phyloP scores from a whole-genome alignment of 768 basidiomycete genomes.

The Boletus rubropictus region DNA sequence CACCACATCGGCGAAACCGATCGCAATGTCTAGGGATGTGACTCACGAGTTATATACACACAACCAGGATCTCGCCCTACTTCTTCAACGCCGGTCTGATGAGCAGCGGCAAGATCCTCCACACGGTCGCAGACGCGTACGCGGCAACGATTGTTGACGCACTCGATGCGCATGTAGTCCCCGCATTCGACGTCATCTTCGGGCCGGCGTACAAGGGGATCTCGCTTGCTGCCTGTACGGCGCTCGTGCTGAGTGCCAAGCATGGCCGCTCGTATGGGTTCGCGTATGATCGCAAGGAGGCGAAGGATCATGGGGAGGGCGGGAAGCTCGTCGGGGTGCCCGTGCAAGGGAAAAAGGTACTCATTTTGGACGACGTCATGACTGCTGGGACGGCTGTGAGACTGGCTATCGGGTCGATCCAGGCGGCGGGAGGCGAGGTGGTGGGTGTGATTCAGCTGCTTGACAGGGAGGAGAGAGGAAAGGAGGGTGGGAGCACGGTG shows the following conservation, averaged over 20 bases:
- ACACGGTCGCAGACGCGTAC: constrained; percentile 74
- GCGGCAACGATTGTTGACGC: constrained; percentile 69
- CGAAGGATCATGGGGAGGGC: constrained; percentile 94
- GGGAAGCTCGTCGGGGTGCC: constrained; percentile 84
- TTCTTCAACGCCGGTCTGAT: constrained; percentile 95
- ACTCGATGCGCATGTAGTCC: constrained; percentile 25
- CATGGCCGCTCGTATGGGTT: constrained; percentile 68
- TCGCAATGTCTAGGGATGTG: not conserved
- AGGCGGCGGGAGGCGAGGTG: constrained; percentile 64
- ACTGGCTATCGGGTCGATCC: constrained; percentile 71
- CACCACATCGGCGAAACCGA: not conserved
- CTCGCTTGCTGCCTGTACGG: constrained; percentile 80
- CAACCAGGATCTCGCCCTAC: constrained; percentile 77
- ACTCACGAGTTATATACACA: not conserved
- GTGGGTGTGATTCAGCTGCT: constrained; percentile 86
- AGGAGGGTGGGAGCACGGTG: constrained; percentile 60
- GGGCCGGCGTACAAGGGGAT: constrained; percentile 99
- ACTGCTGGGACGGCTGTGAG: constrained; percentile 88
- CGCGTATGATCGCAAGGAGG: constrained; percentile 93
- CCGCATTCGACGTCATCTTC: constrained; percentile 76
- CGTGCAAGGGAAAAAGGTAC: constrained; percentile 73
- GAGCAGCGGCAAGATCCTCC: constrained; percentile 75
- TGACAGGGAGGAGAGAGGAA: constrained; percentile 53
- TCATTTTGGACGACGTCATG: constrained; percentile 95
- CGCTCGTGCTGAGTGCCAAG: constrained; percentile 64